Base-by-base conservation (phyloP, 352 stramenopile species). In the Phytophthora fragariae region DNA sequence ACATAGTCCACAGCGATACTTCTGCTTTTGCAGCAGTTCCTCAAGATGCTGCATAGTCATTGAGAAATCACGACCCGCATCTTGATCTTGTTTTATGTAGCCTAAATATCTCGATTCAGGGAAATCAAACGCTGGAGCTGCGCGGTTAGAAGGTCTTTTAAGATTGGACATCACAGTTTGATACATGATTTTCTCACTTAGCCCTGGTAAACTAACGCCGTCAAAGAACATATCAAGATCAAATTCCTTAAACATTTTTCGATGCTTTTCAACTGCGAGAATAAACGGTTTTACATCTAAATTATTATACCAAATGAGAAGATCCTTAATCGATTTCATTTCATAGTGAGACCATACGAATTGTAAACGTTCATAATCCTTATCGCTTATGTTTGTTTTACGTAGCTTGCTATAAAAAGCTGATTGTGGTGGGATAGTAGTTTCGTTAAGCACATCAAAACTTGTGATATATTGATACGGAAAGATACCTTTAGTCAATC, bases 381-480 rank as follows among this genome's bases (percentile, higher is more conserved):
- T 14, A 7, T 50, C 5, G 5, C 5, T 21, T n/a, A 19, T 19
- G 5, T 21, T 50, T 7, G 15, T 50, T 9, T 19, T 44, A 29
- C 54, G 15, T 2, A 75, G 58, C 10, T 59, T 75, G 12, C 31
- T 59, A 59, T 81, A 50, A 19, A 81, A 81, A 14, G 70, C 70
- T 56, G 7, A 44, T 11, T 70, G 58, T 46, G 67, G 68, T 49
- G 72, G 72, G 9, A 77, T 35, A 17, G 15, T 44, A 54, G 66
- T 74, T 27, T 77, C 56, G 33, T 72, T 68, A 11, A 77, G 65
- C 24, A 63, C 62, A 37, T 63, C 57, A 57, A 81, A 81, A 2
- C 6, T 46, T 35, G 64, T 81, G 15, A 81, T 75, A n/a, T 78
- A 81, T 33, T 81, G 66, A 77, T 57, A 65, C 61, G 21, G 77